Evolutionary conservation across 768 basidiomycete genomes (phyloP).

Genomic region (Leccinum uliginosum): DNA sequence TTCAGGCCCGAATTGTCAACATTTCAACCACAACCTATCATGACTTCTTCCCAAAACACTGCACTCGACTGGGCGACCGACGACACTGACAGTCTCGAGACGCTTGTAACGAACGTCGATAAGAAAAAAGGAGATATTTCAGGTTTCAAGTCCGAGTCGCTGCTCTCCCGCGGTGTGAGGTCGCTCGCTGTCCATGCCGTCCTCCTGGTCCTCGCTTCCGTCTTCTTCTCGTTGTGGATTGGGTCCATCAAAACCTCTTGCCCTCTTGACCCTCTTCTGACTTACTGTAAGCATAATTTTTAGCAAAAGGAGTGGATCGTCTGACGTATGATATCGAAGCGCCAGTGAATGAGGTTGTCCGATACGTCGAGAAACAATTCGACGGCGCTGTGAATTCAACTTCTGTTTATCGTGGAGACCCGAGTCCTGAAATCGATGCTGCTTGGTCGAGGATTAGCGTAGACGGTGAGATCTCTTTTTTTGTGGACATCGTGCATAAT

Average conservation of each 20-base stretch:
- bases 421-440: conserved; percentile 6
- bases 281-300: background rate
- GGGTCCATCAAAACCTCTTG: background rate
- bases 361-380: conserved; percentile 3
- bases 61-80: background rate
- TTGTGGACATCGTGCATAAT: background rate
- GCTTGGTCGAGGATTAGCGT: background rate
- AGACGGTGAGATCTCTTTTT: background rate
- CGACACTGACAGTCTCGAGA: background rate
- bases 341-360: conserved; percentile 3
- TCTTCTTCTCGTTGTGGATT: background rate
- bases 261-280: background rate
- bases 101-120: background rate
- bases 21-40: background rate
- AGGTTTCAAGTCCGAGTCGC: background rate
- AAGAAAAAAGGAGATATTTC: background rate
- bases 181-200: background rate
- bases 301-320: background rate
- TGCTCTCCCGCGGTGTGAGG: background rate
- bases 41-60: background rate
- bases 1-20: background rate
- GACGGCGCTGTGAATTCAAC: background rate
- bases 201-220: background rate
- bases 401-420: conserved; percentile 1
- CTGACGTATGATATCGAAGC: background rate